Evolutionary conservation across 2,329 filamentous ascomycete genomes (phyloP), one percentile per base, ranked within the genome.

Genomic region (Apiospora saccharicola): DNA sequence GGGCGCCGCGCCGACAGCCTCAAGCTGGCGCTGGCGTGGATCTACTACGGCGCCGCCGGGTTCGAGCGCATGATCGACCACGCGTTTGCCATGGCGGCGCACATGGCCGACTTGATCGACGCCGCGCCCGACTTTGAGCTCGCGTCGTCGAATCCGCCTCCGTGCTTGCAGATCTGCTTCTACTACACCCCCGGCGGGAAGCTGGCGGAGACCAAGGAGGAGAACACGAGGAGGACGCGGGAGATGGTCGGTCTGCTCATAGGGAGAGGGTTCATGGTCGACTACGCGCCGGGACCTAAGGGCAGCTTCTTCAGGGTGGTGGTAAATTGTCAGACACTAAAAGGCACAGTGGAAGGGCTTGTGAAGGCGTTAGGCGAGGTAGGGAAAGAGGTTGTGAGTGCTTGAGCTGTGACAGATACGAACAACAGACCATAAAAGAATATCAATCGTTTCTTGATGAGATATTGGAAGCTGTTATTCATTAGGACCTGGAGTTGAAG

Each of bases 81-180:
- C 44, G 95, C 93, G 0, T 97, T 96, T 78, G 87, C 86, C 13
- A 87, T 90, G 73, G 95, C 95, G 0, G 85, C 87, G 4, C 87
- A 94, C 76, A 86, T 98, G n/a, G 90, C 92, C 0, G 79, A 79
- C 0, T 81, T 91, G 0, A 79, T 98, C 2, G 82, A 85, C 6
- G 67, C 83, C 19, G 86, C 87, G 57, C 80, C 83, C 0, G 85
- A 93, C 76, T 93, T 98, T 76, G 84, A 89, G 24, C 86, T 97
- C 22, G 89, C 98, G 3, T 93, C 91, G 14, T 87, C 90, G 71
- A 92, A 93, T 77, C 93, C 94, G 37, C 92, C 95, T 67, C 94
- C 94, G 0, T 98, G 96, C 83, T 85, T 98, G 80, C 96, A 98
- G 83, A 93, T 98, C 30, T 98, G 96, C 85, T 98, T 98, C 82